phyloP scores from a whole-genome alignment of 2,329 filamentous ascomycete species.

The Pseudogymnoascus sp. region DNA sequence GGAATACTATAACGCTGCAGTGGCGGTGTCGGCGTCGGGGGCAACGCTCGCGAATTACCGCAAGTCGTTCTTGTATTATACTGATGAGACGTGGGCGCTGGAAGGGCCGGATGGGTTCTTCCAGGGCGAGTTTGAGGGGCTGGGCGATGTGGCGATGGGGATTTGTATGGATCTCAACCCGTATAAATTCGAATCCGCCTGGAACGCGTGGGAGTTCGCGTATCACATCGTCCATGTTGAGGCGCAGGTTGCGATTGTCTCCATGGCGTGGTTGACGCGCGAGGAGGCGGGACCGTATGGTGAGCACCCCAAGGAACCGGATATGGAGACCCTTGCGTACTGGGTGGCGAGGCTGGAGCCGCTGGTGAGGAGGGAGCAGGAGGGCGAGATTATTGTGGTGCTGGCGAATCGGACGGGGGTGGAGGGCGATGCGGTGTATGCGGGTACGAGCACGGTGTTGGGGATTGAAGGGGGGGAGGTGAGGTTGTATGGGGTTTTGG shows the following conservation, averaged over 20 bases:
- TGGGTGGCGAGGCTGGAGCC: constrained; percentile 66
- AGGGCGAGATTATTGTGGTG: constrained; percentile 56
- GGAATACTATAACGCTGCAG: constrained; percentile 44
- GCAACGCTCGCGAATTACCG: constrained; percentile 50
- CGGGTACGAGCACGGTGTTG: constrained; percentile 63
- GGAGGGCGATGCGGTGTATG: constrained; percentile 58
- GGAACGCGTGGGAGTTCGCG: constrained; percentile 37
- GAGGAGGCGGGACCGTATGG: constrained; percentile 41
- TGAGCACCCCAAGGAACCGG: constrained; percentile 45
- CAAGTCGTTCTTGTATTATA: constrained; percentile 48
- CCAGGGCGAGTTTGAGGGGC: constrained; percentile 32
- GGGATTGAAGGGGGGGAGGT: constrained; percentile 57
- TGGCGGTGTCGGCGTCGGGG: constrained; percentile 48
- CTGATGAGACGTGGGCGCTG: constrained; percentile 51
- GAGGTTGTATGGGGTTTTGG: constrained; percentile 58
- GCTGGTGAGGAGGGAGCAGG: constrained; percentile 40
- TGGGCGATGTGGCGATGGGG: constrained; percentile 45
- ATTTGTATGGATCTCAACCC: constrained; percentile 56
- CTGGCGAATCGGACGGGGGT: constrained; percentile 61
- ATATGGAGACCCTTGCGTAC: constrained; percentile 63
- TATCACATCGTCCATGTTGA: constrained; percentile 44
- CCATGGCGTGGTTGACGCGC: constrained; percentile 59
- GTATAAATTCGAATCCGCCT: constrained; percentile 39
- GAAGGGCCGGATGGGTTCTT: constrained; percentile 44
- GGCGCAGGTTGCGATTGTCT: constrained; percentile 56